phyloP scores from a whole-genome alignment of 2,329 filamentous ascomycete species.

The Penicillium occitanis region DNA sequence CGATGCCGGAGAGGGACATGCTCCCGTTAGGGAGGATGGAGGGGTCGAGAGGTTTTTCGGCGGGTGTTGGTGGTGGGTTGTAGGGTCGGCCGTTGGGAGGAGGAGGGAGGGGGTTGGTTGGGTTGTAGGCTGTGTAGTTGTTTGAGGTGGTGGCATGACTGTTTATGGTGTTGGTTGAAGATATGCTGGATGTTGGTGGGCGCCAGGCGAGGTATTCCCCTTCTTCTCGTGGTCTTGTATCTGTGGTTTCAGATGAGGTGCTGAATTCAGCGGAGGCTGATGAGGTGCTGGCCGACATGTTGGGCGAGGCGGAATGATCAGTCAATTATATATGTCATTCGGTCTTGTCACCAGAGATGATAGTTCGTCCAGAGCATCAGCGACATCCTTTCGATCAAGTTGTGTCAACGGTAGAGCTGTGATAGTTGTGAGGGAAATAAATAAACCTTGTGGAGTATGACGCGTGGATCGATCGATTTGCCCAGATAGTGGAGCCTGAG shows the following conservation, averaged over 20 bases:
- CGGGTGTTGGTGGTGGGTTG: not conserved
- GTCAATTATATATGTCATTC: not conserved
- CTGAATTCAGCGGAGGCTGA: not conserved
- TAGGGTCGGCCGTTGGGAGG: not conserved
- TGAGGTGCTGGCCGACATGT: conserved; percentile 7
- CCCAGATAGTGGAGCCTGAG: not conserved
- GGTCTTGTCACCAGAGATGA: not conserved
- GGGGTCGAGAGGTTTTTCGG: conserved; percentile 26
- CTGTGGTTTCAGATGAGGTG: not conserved
- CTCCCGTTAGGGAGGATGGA: conserved; percentile 40
- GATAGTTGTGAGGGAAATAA: not conserved
- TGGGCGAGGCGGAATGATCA: not conserved
- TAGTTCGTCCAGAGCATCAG: not conserved
- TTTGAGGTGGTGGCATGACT: not conserved
- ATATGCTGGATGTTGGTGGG: not conserved
- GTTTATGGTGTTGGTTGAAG: not conserved
- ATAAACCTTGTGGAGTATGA: not conserved
- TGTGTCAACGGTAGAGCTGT: not conserved
- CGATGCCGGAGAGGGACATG: conserved; percentile 47
- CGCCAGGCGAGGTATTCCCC: conserved; percentile 17
- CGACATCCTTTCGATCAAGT: not conserved
- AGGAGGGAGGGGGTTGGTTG: not conserved
- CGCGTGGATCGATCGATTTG: not conserved
- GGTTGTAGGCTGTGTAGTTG: not conserved
- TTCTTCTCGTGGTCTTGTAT: not conserved